Conservation (phyloP, 306 rosid genomes). For the Adenanthera pavonina region DNA sequence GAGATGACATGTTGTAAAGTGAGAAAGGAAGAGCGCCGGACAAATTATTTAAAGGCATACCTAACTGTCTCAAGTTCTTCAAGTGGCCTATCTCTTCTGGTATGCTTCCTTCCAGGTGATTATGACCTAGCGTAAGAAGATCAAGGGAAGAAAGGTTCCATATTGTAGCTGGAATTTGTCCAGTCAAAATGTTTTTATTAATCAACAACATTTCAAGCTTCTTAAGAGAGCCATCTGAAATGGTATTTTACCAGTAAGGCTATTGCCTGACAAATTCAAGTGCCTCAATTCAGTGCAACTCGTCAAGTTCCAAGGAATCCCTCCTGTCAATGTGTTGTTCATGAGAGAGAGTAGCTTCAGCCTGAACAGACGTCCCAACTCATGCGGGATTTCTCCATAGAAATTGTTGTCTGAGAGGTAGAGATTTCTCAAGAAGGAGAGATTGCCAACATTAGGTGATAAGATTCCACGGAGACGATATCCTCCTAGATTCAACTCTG, state of each 20-base stretch:
- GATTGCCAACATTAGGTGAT: slow-evolving; percentile 6
- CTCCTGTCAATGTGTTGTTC: not conserved
- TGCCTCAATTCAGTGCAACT: not conserved
- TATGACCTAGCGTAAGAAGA: no score
- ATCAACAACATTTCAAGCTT: no score
- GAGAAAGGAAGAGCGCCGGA: not conserved
- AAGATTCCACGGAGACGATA: slow-evolving; percentile 13
- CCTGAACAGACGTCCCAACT: not conserved
- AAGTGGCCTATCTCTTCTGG: not conserved
- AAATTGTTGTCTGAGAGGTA: not conserved
- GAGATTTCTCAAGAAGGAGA: slow-evolving; percentile 4
- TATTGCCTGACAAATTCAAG: not conserved
- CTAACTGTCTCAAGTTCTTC: no score
- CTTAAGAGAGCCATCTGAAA: no score
- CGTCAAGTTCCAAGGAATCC: not conserved
- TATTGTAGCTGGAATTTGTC: no score
- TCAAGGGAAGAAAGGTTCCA: no score
- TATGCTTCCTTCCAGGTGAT: not conserved
- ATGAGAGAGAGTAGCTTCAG: not conserved
- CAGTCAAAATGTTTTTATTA: no score
- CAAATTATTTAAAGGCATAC: no score
- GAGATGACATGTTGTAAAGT: not conserved
- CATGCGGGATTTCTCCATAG: not conserved
- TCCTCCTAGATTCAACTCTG: not conserved
- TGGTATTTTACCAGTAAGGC: not conserved